These are phyloP conservation scores for Sclerotinia trifoliorum DNA, from an alignment of 2,329 filamentous ascomycete species.

Conservation along the genomic window DNA sequence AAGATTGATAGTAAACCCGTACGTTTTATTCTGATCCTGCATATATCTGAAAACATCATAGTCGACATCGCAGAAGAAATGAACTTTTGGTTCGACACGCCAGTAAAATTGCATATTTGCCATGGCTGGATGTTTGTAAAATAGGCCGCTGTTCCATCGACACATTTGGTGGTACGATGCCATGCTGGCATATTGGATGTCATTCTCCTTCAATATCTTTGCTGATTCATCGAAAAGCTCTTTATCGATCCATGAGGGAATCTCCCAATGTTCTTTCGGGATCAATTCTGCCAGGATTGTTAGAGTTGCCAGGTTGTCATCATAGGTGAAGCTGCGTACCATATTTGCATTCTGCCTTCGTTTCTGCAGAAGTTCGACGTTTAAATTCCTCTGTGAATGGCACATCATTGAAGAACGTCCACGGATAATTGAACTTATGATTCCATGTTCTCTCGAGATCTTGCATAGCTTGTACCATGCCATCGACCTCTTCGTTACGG, in stretches of 20 bases:
- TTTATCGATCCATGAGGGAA: slow-evolving; percentile 87
- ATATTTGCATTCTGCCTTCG: slow-evolving; percentile 84
- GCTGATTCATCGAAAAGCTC: slow-evolving; percentile 84
- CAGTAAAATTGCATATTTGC: slow-evolving; percentile 87
- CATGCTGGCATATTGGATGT: slow-evolving; percentile 87
- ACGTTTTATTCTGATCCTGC: slow-evolving; percentile 97
- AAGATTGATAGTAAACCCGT: slow-evolving; percentile 96
- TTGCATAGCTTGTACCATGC: slow-evolving; percentile 82
- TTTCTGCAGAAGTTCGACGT: slow-evolving; percentile 71
- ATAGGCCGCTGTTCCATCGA: slow-evolving; percentile 96
- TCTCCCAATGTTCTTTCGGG: slow-evolving; percentile 91
- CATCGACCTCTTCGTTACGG: slow-evolving; percentile 82
- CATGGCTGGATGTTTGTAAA: slow-evolving; percentile 93
- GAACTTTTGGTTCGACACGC: slow-evolving; percentile 97
- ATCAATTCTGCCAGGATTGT: slow-evolving; percentile 65
- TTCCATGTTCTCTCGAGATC: slow-evolving; percentile 97
- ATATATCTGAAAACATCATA: slow-evolving; percentile 99
- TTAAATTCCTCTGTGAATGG: slow-evolving; percentile 95
- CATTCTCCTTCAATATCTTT: slow-evolving; percentile 75
- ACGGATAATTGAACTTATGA: slow-evolving; percentile 98
- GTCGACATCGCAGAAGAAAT: slow-evolving; percentile 98
- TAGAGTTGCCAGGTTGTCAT: slow-evolving; percentile 27
- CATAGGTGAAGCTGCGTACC: slow-evolving; percentile 51
- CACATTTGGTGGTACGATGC: slow-evolving; percentile 98
- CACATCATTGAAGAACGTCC: slow-evolving; percentile 98